Evolutionary conservation across 2,329 filamentous ascomycete genomes (phyloP), one percentile per base, ranked within the genome.

Genomic region (Phaeosphaeria sp.): DNA sequence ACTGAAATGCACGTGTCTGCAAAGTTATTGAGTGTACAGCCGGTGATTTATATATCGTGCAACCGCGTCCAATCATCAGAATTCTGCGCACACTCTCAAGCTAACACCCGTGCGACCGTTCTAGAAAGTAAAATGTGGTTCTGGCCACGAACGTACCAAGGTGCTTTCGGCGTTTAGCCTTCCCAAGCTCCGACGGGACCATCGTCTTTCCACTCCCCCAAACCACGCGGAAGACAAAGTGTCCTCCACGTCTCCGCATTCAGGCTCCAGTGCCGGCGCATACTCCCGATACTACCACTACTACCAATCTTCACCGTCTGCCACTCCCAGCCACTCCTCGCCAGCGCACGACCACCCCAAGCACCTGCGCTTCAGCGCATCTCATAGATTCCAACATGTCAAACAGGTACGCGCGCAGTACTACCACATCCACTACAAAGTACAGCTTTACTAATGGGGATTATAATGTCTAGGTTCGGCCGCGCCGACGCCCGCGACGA

Each of bases 401-500:
- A 15, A 69, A 57, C 59, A 61, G 68, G 67, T 67, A 62, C 44
- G 30, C 5, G 25, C 25, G 25, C 25, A n/a, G n/a, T n/a, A n/a
- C n/a, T n/a, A n/a, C n/a, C n/a, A n/a, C n/a, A n/a, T n/a, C n/a
- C n/a, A n/a, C n/a, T n/a, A n/a, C n/a, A n/a, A n/a, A n/a, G n/a
- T n/a, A n/a, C n/a, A n/a, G n/a, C n/a, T n/a, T n/a, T n/a, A n/a
- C n/a, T 27, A 9, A 4, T 27, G 9, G 9, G 25, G 9, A 27
- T 27, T 4, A 27, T 27, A 5, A 4, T 27, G 5, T 27, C 9
- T 27, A 27, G 72, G 60, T 75, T 73, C 65, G 62, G 64, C 48
- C 66, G 72, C 55, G 63, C 65, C 49, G 55, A 71, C 33, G 60
- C 67, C 25, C 71, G 69, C 62, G 65, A 76, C 63, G 72, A 77